Percentiles rank a stretch among this genome's conserved stretches.
phyloP scores from a whole-genome alignment of 139 green algal genomes.

The Chlamydomonas applanata region DNA sequence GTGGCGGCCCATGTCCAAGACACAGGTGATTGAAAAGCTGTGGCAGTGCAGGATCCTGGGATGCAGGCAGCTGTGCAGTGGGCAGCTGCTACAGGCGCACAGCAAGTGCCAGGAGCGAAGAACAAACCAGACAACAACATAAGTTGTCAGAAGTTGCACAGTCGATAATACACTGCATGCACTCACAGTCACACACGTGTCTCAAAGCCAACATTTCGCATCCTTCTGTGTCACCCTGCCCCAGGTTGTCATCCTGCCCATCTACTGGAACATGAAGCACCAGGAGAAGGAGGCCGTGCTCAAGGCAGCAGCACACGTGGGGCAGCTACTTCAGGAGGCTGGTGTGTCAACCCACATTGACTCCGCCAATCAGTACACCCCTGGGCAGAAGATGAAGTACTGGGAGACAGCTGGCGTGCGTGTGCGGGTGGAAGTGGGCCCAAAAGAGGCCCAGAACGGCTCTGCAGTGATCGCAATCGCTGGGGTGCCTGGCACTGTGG shows the following conservation, averaged over 20 bases:
- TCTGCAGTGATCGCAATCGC: constrained; percentile 30
- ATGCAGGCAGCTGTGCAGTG: too few relatives aligned
- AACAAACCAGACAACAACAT: too few relatives aligned
- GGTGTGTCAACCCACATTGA: constrained; percentile 49
- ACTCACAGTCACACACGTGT: too few relatives aligned
- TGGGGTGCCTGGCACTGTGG: constrained; percentile 25
- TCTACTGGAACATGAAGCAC: constrained; percentile 57
- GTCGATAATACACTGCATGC: too few relatives aligned
- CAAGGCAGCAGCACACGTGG: constrained; percentile 23
- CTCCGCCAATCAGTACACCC: constrained; percentile 51
- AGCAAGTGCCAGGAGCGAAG: too few relatives aligned
- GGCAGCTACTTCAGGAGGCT: constrained; percentile 28
- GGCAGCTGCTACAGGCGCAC: too few relatives aligned
- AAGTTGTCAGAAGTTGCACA: too few relatives aligned
- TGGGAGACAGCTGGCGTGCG: constrained; percentile 48
- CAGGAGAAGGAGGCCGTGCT: constrained; percentile 45
- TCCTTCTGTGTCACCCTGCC: not conserved
- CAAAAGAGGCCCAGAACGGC: constrained; percentile 27
- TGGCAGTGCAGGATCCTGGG: too few relatives aligned
- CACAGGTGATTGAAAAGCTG: too few relatives aligned
- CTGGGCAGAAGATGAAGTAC: constrained; percentile 62
- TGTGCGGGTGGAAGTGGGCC: constrained; percentile 36
- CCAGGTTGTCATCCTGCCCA: constrained; percentile 57
- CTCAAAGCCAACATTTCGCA: too few relatives aligned
- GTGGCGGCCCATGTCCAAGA: constrained; percentile 28